Evolutionary conservation across 2,329 filamentous ascomycete genomes (phyloP).

Genomic region (Colletotrichum lini): DNA sequence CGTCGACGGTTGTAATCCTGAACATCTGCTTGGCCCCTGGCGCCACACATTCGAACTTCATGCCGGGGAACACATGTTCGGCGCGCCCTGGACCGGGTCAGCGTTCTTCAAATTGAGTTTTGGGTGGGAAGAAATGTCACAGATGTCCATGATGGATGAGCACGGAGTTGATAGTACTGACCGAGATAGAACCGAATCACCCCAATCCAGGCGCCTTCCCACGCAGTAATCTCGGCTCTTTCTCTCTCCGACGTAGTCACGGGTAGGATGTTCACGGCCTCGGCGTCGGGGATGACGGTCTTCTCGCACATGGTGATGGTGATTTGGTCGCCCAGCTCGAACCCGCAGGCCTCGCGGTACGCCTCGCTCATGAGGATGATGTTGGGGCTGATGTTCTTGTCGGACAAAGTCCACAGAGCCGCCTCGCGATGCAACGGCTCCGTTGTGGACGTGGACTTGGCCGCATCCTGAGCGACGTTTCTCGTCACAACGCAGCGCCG

Average conservation of each 20-base stretch:
- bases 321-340: conserved; percentile 79
- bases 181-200: conserved; percentile 34
- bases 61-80: conserved; percentile 78
- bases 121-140: not conserved
- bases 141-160: not conserved
- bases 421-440: conserved; percentile 58
- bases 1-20: conserved; percentile 69
- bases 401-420: conserved; percentile 64
- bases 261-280: conserved; percentile 58
- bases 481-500: conserved; percentile 59
- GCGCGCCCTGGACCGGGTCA: conserved; percentile 64
- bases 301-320: conserved; percentile 71
- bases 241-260: conserved; percentile 31
- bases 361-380: conserved; percentile 81
- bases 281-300: conserved; percentile 66
- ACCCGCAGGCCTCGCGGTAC: conserved; percentile 79
- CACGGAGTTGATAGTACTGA: conserved; percentile 5
- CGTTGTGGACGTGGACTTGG: conserved; percentile 42
- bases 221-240: conserved; percentile 56
- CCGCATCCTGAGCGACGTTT: conserved; percentile 39
- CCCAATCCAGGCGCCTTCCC: conserved; percentile 26
- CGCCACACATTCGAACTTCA: conserved; percentile 76
- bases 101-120: not conserved
- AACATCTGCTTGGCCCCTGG: conserved; percentile 74
- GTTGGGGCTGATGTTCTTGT: conserved; percentile 75